These are phyloP conservation scores for Mimosa pudica DNA, from an alignment of 306 rosid species.

Conservation along the genomic window DNA sequence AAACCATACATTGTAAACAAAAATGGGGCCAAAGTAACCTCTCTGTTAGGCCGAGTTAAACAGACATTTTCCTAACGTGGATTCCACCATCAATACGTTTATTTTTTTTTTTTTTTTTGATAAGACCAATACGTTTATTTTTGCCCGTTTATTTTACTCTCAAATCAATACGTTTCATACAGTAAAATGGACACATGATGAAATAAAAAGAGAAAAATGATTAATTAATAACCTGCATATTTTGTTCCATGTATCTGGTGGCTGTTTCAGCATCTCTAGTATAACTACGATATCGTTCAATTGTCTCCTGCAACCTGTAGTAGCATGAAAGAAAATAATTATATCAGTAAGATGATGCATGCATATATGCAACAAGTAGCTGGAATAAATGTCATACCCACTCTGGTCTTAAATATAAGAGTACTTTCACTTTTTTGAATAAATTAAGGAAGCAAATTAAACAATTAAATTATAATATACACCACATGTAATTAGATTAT, in stretches of 20 bases:
- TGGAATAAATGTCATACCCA: neutral
- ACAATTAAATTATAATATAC: no score
- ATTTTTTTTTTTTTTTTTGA: no score
- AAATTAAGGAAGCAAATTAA: no score
- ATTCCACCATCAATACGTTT: no score
- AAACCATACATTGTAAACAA: no score
- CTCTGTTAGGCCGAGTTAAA: no score
- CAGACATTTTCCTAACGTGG: no score
- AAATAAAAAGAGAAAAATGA: neutral
- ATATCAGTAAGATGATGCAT: neutral
- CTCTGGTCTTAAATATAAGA: no score
- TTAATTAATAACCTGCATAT: slow-evolving; percentile 44
- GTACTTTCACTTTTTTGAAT: no score
- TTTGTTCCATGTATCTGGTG: slow-evolving; percentile 40
- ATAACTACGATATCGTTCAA: slow-evolving; percentile 57
- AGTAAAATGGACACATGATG: neutral
- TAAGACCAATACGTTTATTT: no score
- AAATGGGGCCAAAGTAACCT: no score
- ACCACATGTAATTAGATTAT: no score
- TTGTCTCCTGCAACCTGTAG: slow-evolving; percentile 52
- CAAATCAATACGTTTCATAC: neutral
- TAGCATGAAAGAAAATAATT: neutral
- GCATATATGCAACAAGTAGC: neutral
- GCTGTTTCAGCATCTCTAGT: slow-evolving; percentile 37
- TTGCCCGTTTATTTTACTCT: neutral